Evolutionary conservation across 2,329 filamentous ascomycete genomes (phyloP).

Genomic region (Penicillium sp.): DNA sequence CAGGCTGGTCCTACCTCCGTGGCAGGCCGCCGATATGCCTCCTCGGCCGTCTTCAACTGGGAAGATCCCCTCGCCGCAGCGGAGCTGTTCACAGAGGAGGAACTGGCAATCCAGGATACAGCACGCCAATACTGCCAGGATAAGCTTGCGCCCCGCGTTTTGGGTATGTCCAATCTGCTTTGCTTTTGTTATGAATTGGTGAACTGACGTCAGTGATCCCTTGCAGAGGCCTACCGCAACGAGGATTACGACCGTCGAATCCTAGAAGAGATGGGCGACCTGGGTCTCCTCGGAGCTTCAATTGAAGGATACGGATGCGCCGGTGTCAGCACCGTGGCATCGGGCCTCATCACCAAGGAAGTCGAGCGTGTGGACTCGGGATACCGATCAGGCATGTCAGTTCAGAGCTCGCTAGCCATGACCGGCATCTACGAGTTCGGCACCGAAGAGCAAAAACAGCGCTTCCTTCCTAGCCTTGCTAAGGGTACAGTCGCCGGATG

Average conservation of each 20-base stretch:
- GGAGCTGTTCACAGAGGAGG: constrained; percentile 82
- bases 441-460: constrained; percentile 82
- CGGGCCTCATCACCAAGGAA: constrained; percentile 85
- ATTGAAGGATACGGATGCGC: constrained; percentile 88
- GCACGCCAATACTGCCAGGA: constrained; percentile 95
- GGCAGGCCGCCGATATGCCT: constrained; percentile 27
- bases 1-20: constrained; percentile 24
- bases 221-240: constrained; percentile 75
- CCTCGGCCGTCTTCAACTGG: constrained; percentile 71
- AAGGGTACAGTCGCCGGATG: constrained; percentile 80
- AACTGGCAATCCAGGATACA: constrained; percentile 83
- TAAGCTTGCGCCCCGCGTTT: constrained; percentile 75
- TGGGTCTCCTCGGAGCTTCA: constrained; percentile 82
- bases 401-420: constrained; percentile 92
- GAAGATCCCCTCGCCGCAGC: constrained; percentile 78
- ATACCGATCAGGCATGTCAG: constrained; percentile 89
- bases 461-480: constrained; percentile 75
- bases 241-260: constrained; percentile 85
- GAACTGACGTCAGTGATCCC: constrained; percentile 2
- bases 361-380: constrained; percentile 90
- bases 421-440: constrained; percentile 87
- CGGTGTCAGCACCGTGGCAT: constrained; percentile 81
- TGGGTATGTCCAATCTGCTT: constrained; percentile 61
- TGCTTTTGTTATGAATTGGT: not conserved
- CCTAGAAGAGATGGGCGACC: constrained; percentile 85